These are phyloP conservation scores for Salicornia ramosissima DNA, from an alignment of 148 eudicot genomes.

Conservation along the genomic window DNA sequence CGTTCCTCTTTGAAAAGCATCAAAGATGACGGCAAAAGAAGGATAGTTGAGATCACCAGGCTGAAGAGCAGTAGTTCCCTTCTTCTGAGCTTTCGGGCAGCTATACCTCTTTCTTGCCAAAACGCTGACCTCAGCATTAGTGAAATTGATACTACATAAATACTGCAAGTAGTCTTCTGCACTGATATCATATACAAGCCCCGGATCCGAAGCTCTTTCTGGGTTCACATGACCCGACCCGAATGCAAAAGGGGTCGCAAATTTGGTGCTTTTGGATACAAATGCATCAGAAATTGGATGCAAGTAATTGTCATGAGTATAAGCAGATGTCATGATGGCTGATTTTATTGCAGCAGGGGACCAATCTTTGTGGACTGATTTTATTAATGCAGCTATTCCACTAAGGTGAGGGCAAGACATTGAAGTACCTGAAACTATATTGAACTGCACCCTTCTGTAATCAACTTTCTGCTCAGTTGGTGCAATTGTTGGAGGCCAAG, in stretches of 20 bases:
- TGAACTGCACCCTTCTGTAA: slow-evolving; percentile 48
- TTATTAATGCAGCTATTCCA: slow-evolving; percentile 54
- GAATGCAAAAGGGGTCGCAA: slow-evolving; percentile 52
- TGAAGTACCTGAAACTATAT: slow-evolving; percentile 67
- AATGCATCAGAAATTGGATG: slow-evolving; percentile 40
- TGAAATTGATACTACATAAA: slow-evolving; percentile 51
- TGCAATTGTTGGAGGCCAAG: slow-evolving; percentile 60
- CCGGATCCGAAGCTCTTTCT: slow-evolving; percentile 56
- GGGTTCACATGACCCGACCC: slow-evolving; percentile 78
- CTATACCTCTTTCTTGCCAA: slow-evolving; percentile 41
- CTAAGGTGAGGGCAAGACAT: slow-evolving; percentile 79
- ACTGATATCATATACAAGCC: slow-evolving; percentile 52
- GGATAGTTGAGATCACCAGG: slow-evolving; percentile 68
- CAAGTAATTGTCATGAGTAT: slow-evolving; percentile 35
- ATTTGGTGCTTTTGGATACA: slow-evolving; percentile 24
- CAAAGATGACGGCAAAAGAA: slow-evolving; percentile 45
- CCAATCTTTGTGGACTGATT: slow-evolving; percentile 56
- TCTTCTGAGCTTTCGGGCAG: slow-evolving; percentile 27
- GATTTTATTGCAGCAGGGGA: slow-evolving; percentile 76
- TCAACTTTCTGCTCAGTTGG: slow-evolving; percentile 50
- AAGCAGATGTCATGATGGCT: slow-evolving; percentile 66
- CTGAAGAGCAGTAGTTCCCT: slow-evolving; percentile 20
- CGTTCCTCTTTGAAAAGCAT: slow-evolving; percentile 16
- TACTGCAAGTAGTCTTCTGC: slow-evolving; percentile 45
- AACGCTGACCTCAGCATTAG: slow-evolving; percentile 39